Conservation (phyloP, 805 yeast species). For the Wickerhamomyces silvicola region DNA sequence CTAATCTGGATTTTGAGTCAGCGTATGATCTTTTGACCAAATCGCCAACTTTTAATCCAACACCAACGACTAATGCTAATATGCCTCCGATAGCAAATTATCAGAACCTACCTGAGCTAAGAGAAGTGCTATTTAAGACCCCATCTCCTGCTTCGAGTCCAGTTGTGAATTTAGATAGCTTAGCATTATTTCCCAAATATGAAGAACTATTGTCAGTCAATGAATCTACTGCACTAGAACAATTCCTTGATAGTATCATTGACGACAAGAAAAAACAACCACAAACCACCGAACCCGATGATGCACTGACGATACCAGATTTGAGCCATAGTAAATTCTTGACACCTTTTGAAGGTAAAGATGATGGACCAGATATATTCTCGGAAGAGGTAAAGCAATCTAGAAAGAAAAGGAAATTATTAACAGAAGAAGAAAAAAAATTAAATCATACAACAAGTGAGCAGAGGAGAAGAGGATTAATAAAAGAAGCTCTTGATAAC, state of each 20-base stretch:
- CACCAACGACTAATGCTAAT: neutral
- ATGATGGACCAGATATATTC: neutral
- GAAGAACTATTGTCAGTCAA: slow-evolving; percentile 20
- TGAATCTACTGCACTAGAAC: slow-evolving; percentile 22
- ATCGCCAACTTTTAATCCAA: slow-evolving; percentile 13
- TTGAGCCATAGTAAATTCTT: no score
- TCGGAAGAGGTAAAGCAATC: slow-evolving; percentile 2
- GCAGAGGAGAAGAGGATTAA: slow-evolving; percentile 18
- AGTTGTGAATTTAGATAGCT: slow-evolving; percentile 11
- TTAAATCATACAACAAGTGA: slow-evolving; percentile 22
- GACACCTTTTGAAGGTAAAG: slow-evolving; percentile 1
- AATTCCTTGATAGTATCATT: slow-evolving; percentile 23
- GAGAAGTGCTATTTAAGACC: neutral
- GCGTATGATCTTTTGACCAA: slow-evolving; percentile 23
- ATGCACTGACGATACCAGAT: slow-evolving; percentile 1
- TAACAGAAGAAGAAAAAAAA: slow-evolving; percentile 23
- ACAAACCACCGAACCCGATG: slow-evolving; percentile 2
- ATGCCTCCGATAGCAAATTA: neutral
- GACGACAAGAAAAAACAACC: slow-evolving; percentile 13
- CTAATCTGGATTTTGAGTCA: slow-evolving; percentile 23
- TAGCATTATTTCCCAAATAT: slow-evolving; percentile 12
- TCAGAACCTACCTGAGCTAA: neutral
- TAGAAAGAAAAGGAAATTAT: slow-evolving; percentile 13
- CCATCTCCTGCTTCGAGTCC: slow-evolving; percentile 1
- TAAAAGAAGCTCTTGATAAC: slow-evolving; percentile 19